Base-by-base conservation (phyloP, 2,329 filamentous ascomycete genomes). In the Colletotrichum sp. region DNA sequence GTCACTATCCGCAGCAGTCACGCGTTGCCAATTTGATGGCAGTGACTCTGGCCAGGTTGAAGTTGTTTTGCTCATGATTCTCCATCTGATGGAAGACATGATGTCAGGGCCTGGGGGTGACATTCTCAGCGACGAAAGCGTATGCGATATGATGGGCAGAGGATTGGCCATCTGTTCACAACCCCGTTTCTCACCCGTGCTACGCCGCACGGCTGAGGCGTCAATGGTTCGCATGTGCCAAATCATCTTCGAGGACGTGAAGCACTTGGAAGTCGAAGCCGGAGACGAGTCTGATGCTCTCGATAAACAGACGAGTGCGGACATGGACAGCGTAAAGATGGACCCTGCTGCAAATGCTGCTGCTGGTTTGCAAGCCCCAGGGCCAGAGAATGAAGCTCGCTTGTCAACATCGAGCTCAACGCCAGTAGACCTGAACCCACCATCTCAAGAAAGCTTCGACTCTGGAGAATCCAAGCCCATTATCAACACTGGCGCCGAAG, bases 211-310 rank as follows among this genome's bases (percentile, higher is more conserved):
- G 24, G 97, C 97, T 3, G 97, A 99, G 85, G 97, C 98, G 82
- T 94, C 96, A 71, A 98, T 99, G 96, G 95, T 99, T 62, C 95
- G 95, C 79, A 99, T 99, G 97, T 99, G 97, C 83, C 97, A 99
- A 86, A 96, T 98, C 79, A 98, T 99, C 81, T 99, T 99, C 83
- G 95, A 96, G 84, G 93, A 98, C 76, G 87, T 99, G 69, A 98
- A 98, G 84, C 93, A 96, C 78, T 88, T 99, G 9, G 95, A 98
- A 80, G 90, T 95, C 63, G 94, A 96, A 82, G 91, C 93, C 26
- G 92, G 92, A 15, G 91, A 94, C 49, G 92, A 94, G 77, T 86
- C 91, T 8, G 91, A 93, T 44, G 90, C 90, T 5, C 85, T 95
- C 72, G 94, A 95, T 72, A 91, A 91, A 79, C 89, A 91, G 81